Percentiles rank a stretch among this genome's conserved stretches.
Evolutionary conservation across 2,329 filamentous ascomycete species (phyloP).

Genomic region (Lasiodiplodia citricola): DNA sequence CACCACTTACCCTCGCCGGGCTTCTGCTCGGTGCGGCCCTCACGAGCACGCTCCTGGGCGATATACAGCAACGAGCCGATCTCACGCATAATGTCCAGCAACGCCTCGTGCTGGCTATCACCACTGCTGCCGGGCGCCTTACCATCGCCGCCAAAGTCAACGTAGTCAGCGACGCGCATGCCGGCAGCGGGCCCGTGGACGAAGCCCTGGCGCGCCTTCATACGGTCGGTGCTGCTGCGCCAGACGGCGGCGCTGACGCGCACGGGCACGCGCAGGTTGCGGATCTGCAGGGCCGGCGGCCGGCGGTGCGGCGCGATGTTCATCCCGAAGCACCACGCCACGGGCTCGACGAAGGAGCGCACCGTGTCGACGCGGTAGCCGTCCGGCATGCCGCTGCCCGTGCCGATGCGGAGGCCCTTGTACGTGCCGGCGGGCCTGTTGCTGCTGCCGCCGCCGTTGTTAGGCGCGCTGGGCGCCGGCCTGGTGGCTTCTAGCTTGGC

Average conservation of each 20-base stretch:
- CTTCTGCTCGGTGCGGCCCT: conserved; percentile 56
- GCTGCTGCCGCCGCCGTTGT: conserved; percentile 29
- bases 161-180: conserved; percentile 61
- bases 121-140: conserved; percentile 30
- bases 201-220: conserved; percentile 58
- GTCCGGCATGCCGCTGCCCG: conserved; percentile 64
- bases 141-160: conserved; percentile 53
- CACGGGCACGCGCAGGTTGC: conserved; percentile 60
- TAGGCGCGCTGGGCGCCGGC: conserved; percentile 36
- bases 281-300: conserved; percentile 54
- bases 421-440: conserved; percentile 50
- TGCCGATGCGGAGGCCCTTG: conserved; percentile 63
- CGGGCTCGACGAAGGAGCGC: conserved; percentile 62
- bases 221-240: conserved; percentile 58
- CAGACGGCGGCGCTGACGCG: conserved; percentile 62
- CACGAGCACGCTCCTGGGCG: conserved; percentile 65
- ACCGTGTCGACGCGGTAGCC: conserved; percentile 62
- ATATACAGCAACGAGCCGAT: conserved; percentile 62
- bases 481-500: conserved; percentile 31
- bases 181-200: conserved; percentile 64
- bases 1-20: conserved; percentile 66
- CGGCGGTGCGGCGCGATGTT: conserved; percentile 54
- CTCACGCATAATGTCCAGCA: conserved; percentile 63
- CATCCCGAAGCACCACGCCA: conserved; percentile 63
- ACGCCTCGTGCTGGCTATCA: conserved; percentile 37